Evolutionary conservation across 306 rosid genomes (phyloP), one percentile per base, ranked within the genome.

Genomic region (Cucumis cinereus): DNA sequence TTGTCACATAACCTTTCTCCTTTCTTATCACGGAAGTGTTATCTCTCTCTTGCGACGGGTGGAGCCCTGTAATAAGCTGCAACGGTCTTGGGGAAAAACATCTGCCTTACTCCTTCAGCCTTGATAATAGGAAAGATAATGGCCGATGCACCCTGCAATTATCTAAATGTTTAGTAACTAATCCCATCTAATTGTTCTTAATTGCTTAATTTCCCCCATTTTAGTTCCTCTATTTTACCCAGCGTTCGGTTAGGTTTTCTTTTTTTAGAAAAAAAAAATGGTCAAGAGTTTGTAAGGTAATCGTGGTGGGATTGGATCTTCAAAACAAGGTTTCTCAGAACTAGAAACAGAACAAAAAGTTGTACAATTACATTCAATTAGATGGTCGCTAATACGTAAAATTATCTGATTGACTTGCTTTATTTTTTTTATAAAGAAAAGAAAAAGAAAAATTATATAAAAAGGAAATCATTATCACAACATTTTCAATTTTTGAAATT

Each of bases 81-180:
- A 63, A 91, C 85, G 0, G 92, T 89, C 4, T 82, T 92, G 5
- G 98, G 96, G 66, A 93, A 91, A 86, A 93, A 91, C 98, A 93
- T 93, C 77, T 93, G 98, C 58, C 97, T 87, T 4, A 91, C 87
- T 79, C 98, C 98, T 88, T 91, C 98, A 7, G 98, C 98, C 88
- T 86, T 90, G 23, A 93, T 88, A 59, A 93, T 93, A 60, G 98
- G 98, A 52, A 87, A 84, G 73, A 93, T 93, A 60, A 93, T 93
- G 79, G 88, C 97, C 0, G 96, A 91, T 24, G 98, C 98, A 82
- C 96, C 77, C 98, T 93, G 86, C 74, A 81, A 53, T 45, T 7
- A 53, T 19, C 11, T 8, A 19, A 19, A 50, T 50, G 55, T 2
- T 50, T 50, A 45, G 0, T 13, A 13, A 45, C 52, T 1, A 45